Percentiles rank a stretch among this genome's conserved stretches.
phyloP scores from a whole-genome alignment of 2,329 filamentous ascomycete species.

The Apiospora pterosperma region DNA sequence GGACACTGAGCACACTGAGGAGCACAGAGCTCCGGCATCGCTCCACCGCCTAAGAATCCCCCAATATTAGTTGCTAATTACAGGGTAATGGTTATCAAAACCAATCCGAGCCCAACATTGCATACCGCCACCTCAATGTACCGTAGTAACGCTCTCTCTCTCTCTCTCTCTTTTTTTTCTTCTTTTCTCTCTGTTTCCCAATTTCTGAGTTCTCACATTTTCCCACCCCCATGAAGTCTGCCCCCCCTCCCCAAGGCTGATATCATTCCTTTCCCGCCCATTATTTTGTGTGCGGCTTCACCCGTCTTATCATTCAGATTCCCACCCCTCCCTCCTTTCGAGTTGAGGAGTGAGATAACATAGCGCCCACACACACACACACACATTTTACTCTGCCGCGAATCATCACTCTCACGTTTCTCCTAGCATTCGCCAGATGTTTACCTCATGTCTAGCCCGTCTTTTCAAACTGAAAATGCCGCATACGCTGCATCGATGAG shows the following conservation, averaged over 20 bases:
- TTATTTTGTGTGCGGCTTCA: slow-evolving; percentile 3
- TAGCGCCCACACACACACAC: neutral
- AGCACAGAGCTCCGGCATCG: neutral
- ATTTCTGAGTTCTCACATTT: neutral
- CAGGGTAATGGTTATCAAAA: neutral
- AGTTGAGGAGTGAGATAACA: neutral
- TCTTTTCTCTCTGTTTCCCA: neutral
- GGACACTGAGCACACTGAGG: too few species aligned
- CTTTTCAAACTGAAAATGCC: slow-evolving; percentile 51
- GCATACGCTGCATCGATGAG: slow-evolving; percentile 44
- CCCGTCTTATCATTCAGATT: neutral
- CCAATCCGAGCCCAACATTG: slow-evolving; percentile 1
- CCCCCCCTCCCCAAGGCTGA: neutral
- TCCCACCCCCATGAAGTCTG: slow-evolving; percentile 1
- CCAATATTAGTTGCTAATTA: neutral
- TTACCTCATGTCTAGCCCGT: slow-evolving; percentile 55
- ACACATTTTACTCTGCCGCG: slow-evolving; percentile 7
- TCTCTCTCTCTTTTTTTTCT: neutral
- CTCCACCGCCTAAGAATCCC: neutral
- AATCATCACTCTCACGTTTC: slow-evolving; percentile 24
- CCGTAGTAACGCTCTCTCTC: neutral
- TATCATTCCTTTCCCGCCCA: neutral
- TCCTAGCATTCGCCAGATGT: slow-evolving; percentile 44
- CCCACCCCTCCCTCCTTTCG: neutral
- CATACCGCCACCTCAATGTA: neutral